phyloP scores from a whole-genome alignment of 1,284 basidiomycete species.

The Sphaerobolus stellatus region DNA sequence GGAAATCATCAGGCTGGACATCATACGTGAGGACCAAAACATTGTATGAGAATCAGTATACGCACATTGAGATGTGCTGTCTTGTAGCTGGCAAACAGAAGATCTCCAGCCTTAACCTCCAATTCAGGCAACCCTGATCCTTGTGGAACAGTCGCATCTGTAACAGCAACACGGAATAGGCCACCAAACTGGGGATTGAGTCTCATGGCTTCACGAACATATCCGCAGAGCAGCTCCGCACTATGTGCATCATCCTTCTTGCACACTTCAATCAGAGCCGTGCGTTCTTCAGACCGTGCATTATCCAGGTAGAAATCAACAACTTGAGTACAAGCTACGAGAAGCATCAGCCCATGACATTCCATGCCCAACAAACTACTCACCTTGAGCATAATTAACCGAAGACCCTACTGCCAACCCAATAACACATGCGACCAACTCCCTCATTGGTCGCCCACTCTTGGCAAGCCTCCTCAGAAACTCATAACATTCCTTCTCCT shows the following conservation, averaged over 20 bases:
- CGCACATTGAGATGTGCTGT: slow-evolving; percentile 52
- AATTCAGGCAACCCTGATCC: slow-evolving; percentile 32
- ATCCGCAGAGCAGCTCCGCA: slow-evolving; percentile 44
- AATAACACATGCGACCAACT: slow-evolving; percentile 46
- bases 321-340: slow-evolving; percentile 47
- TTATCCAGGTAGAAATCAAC: slow-evolving; percentile 64
- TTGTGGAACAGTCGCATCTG: slow-evolving; percentile 26
- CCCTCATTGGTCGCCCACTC: slow-evolving; percentile 40
- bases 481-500: slow-evolving; percentile 38
- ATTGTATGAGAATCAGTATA: not conserved
- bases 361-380: not conserved
- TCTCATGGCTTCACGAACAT: slow-evolving; percentile 54
- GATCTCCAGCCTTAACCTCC: slow-evolving; percentile 43
- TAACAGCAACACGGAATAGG: slow-evolving; percentile 43
- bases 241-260: slow-evolving; percentile 35
- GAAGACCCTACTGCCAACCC: slow-evolving; percentile 48
- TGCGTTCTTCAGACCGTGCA: slow-evolving; percentile 37
- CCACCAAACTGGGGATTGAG: slow-evolving; percentile 33
- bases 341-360: not conserved
- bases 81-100: slow-evolving; percentile 46
- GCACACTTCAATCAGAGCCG: slow-evolving; percentile 43
- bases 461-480: slow-evolving; percentile 45
- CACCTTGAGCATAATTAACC: slow-evolving; percentile 51
- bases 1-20: slow-evolving; percentile 40
- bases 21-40: not conserved